Conservation (phyloP, 352 stramenopile genomes). For the Blastocystis sp. region DNA sequence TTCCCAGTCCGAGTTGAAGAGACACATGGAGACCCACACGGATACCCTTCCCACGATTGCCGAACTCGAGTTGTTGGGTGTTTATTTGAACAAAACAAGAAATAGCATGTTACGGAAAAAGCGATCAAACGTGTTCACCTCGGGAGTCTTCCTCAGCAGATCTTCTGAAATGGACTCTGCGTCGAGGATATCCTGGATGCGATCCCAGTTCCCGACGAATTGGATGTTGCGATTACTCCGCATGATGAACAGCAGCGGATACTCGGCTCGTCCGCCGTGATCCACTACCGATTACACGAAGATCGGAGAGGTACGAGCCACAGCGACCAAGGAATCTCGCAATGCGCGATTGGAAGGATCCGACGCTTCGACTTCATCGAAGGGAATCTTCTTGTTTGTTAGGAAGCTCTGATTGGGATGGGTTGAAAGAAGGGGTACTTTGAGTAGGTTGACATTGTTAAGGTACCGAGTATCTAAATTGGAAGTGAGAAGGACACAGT, state of each 20-base stretch:
- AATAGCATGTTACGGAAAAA: constrained; percentile 50
- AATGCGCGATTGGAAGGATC: neutral
- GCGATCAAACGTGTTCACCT: constrained; percentile 8
- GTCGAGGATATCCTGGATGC: constrained; percentile 29
- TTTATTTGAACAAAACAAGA: neutral
- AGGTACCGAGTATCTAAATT: constrained; percentile 43
- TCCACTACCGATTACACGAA: neutral
- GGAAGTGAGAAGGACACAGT: constrained; percentile 49
- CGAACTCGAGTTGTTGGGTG: neutral
- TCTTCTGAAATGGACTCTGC: neutral
- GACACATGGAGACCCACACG: neutral
- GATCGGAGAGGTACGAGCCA: neutral
- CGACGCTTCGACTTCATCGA: constrained; percentile 19
- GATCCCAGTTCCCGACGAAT: constrained; percentile 40
- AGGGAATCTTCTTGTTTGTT: constrained; percentile 7
- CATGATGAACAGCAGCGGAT: constrained; percentile 43
- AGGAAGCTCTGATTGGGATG: neutral
- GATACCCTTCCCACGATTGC: neutral
- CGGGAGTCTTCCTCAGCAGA: neutral
- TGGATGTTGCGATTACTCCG: constrained; percentile 54
- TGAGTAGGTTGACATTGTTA: constrained; percentile 30
- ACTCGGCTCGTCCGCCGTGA: constrained; percentile 16
- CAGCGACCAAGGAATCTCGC: neutral
- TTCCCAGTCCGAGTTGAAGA: constrained; percentile 3
- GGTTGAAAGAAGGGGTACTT: neutral